phyloP scores from a whole-genome alignment of 139 green algal genomes.

The Eudorina sp. region DNA sequence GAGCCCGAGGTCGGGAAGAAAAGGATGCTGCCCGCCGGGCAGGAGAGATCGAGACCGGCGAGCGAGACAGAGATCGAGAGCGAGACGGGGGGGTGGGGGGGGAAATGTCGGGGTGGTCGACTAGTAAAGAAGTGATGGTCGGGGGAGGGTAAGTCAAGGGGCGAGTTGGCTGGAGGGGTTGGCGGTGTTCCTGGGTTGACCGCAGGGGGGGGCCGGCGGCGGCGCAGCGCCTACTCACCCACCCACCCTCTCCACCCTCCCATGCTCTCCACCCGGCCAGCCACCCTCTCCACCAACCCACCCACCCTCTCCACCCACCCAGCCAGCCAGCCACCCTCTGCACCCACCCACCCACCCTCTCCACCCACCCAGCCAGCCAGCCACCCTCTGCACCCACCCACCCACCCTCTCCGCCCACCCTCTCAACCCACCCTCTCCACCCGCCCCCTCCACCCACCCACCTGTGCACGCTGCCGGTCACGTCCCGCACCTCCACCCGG shows the following conservation, averaged over 20 bases:
- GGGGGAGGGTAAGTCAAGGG: background rate
- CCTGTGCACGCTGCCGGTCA: constrained; percentile 53
- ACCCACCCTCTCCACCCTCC: background rate
- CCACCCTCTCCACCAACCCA: background rate
- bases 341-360: background rate
- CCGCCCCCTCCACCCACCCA: background rate
- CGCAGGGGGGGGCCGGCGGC: background rate
- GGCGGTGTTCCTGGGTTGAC: too few relatives aligned
- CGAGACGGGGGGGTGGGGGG: background rate
- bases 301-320: too few relatives aligned
- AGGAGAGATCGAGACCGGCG: background rate
- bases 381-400: background rate
- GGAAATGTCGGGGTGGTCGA: background rate
- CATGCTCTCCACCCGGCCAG: background rate
- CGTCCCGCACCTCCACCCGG: constrained; percentile 67
- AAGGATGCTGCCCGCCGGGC: constrained; percentile 8
- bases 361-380: background rate
- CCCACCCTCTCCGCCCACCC: background rate
- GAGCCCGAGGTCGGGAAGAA: constrained; percentile 44
- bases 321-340: background rate
- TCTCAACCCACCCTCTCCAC: background rate
- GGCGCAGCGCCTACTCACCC: background rate
- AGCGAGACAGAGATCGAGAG: background rate
- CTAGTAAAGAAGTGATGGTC: too few relatives aligned
- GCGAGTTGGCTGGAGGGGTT: too few relatives aligned